Percentiles rank a stretch among this genome's conserved stretches.
Conservation (phyloP, 2,329 filamentous ascomycete species). For the Plenodomus lindquistii region DNA sequence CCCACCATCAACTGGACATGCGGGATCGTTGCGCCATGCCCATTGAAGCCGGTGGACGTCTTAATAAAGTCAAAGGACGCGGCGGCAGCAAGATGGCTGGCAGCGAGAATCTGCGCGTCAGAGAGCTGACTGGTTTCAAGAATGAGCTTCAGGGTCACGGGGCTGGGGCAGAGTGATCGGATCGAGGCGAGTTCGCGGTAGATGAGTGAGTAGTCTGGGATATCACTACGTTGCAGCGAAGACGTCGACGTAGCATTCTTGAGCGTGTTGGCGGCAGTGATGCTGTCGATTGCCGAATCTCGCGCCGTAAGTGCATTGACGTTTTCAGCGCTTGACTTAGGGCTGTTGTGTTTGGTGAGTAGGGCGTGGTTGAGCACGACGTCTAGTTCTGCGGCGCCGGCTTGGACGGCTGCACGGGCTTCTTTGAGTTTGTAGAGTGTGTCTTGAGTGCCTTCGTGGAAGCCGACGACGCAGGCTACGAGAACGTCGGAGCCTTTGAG, state of each 20-base stretch:
- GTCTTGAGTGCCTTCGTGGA: slow-evolving; percentile 62
- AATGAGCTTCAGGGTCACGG: slow-evolving; percentile 58
- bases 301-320: slow-evolving; percentile 11
- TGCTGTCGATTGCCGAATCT: slow-evolving; percentile 38
- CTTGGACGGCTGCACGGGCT: slow-evolving; percentile 52
- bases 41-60: slow-evolving; percentile 63
- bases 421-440: slow-evolving; percentile 57
- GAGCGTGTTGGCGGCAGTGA: slow-evolving; percentile 39
- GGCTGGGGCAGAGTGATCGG: slow-evolving; percentile 51
- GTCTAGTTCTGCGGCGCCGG: slow-evolving; percentile 61
- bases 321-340: neutral
- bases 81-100: slow-evolving; percentile 54
- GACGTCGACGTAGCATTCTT: slow-evolving; percentile 19
- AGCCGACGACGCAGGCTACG: slow-evolving; percentile 63
- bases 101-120: slow-evolving; percentile 56
- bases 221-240: slow-evolving; percentile 16
- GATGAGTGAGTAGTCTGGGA: slow-evolving; percentile 52
- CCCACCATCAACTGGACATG: slow-evolving; percentile 60
- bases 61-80: slow-evolving; percentile 64
- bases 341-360: slow-evolving; percentile 42
- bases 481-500: slow-evolving; percentile 54
- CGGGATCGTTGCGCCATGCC: slow-evolving; percentile 56
- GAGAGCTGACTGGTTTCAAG: slow-evolving; percentile 61
- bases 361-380: slow-evolving; percentile 61
- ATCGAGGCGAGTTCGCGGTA: slow-evolving; percentile 59